These are phyloP conservation scores for Kodamaea ohmeri DNA, from an alignment of 1,139 yeast species.

Conservation along the genomic window DNA sequence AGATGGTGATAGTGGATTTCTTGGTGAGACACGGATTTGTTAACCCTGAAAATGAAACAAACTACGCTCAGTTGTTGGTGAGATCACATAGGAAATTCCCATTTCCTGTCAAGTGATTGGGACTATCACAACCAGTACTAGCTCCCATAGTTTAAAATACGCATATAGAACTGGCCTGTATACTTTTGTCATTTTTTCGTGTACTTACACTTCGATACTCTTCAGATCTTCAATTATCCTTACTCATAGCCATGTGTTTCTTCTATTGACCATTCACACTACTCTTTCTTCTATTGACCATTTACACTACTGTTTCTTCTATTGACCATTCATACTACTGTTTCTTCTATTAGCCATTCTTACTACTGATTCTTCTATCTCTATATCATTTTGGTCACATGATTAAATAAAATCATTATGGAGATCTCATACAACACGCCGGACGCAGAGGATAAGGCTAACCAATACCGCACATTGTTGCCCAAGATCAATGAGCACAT, in stretches of 20 bases:
- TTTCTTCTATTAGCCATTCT: too few relatives aligned
- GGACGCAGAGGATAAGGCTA: constrained; percentile 8
- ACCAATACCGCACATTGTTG: constrained; percentile 4
- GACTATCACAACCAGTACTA: too few relatives aligned
- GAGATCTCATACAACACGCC: constrained; percentile 8
- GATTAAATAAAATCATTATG: constrained; percentile 1
- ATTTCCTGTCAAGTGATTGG: constrained; percentile 49
- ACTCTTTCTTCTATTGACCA: too few relatives aligned
- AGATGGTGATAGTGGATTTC: constrained; percentile 74
- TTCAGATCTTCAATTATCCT: too few relatives aligned
- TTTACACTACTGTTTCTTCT: too few relatives aligned
- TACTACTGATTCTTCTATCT: neutral
- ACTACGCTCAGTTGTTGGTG: constrained; percentile 54
- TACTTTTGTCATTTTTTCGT: too few relatives aligned
- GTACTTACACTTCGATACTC: too few relatives aligned
- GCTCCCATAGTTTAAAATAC: too few relatives aligned
- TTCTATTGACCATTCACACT: too few relatives aligned
- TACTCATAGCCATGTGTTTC: too few relatives aligned
- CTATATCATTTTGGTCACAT: neutral
- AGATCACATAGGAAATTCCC: constrained; percentile 70
- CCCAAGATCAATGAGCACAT: constrained; percentile 6
- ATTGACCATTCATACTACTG: too few relatives aligned
- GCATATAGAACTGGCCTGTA: too few relatives aligned
- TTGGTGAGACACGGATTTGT: constrained; percentile 76
- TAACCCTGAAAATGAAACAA: constrained; percentile 58